These are phyloP conservation scores for Sclerotinia spermophila DNA, from an alignment of 2,329 filamentous ascomycete species.

Conservation along the genomic window DNA sequence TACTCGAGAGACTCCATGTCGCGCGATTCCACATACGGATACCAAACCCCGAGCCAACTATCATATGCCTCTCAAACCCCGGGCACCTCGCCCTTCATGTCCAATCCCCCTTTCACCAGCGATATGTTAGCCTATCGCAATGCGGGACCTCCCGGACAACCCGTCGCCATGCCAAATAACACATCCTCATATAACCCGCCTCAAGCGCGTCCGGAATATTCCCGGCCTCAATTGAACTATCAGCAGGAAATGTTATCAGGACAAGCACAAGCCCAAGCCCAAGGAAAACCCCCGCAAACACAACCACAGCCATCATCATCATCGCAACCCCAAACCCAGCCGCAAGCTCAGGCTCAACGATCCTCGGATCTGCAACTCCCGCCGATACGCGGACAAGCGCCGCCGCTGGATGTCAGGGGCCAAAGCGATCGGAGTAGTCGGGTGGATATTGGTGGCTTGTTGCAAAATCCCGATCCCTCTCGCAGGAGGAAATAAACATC, in stretches of 20 bases:
- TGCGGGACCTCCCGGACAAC: conserved; percentile 26
- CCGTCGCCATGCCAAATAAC: conserved; percentile 38
- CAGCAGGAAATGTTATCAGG: conserved; percentile 45
- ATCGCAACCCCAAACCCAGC: conserved; percentile 34
- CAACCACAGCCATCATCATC: conserved; percentile 42
- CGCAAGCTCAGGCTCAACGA: conserved; percentile 41
- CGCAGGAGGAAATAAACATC: conserved; percentile 9
- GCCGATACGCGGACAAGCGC: conserved; percentile 38
- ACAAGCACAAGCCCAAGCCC: conserved; percentile 38
- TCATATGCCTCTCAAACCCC: conserved; percentile 25
- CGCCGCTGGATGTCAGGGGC: conserved; percentile 36
- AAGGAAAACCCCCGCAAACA: conserved; percentile 40
- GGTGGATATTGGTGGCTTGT: conserved; percentile 59
- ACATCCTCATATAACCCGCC: conserved; percentile 47
- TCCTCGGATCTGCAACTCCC: conserved; percentile 43
- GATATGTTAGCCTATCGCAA: conserved; percentile 32
- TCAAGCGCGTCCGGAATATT: conserved; percentile 45
- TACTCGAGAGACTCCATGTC: conserved; percentile 32
- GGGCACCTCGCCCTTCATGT: conserved; percentile 27
- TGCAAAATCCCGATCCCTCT: conserved; percentile 51
- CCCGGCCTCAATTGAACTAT: conserved; percentile 41
- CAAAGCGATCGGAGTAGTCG: conserved; percentile 51
- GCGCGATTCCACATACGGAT: conserved; percentile 35
- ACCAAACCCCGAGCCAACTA: conserved; percentile 30
- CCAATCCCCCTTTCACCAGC: conserved; percentile 25